Percentiles rank a stretch among this genome's conserved stretches.
Conservation (phyloP, 2,329 filamentous ascomycete species). For the Gaeumannomyces tritici region DNA sequence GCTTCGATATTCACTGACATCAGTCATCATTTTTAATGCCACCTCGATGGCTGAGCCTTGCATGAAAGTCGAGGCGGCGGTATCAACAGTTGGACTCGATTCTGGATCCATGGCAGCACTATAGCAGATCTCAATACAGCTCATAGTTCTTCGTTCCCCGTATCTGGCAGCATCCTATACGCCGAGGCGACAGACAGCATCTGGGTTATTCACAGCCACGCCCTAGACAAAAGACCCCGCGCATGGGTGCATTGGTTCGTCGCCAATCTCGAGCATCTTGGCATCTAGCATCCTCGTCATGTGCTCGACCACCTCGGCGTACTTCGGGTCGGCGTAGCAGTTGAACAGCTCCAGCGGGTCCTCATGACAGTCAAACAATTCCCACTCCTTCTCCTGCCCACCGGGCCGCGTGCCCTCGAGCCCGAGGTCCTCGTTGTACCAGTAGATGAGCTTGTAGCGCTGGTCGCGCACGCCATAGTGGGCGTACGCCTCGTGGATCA, state of each 20-base stretch:
- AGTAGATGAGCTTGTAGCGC: constrained; percentile 46
- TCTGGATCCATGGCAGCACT: no score
- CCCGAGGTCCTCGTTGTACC: constrained; percentile 41
- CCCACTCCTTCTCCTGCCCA: constrained; percentile 37
- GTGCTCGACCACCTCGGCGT: constrained; percentile 22
- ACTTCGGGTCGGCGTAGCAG: constrained; percentile 26
- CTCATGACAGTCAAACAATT: constrained; percentile 41
- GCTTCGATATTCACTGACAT: no score
- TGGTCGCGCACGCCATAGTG: constrained; percentile 43
- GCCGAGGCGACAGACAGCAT: no score
- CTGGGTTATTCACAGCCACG: no score
- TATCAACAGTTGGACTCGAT: no score
- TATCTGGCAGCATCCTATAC: no score
- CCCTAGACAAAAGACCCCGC: neutral
- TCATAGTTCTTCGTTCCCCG: no score
- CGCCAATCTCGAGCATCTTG: constrained; percentile 44
- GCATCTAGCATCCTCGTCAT: constrained; percentile 32
- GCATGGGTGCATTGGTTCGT: constrained; percentile 25
- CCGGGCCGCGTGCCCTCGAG: constrained; percentile 31
- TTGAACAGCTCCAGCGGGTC: constrained; percentile 42
- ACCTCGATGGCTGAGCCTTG: no score
- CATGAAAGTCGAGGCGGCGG: no score
- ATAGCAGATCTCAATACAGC: no score
- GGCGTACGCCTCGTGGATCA: constrained; percentile 37
- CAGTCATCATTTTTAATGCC: no score